These are phyloP conservation scores for Hanseniaspora gamundiae DNA, from an alignment of 1,139 yeast genomes.

Conservation along the genomic window DNA sequence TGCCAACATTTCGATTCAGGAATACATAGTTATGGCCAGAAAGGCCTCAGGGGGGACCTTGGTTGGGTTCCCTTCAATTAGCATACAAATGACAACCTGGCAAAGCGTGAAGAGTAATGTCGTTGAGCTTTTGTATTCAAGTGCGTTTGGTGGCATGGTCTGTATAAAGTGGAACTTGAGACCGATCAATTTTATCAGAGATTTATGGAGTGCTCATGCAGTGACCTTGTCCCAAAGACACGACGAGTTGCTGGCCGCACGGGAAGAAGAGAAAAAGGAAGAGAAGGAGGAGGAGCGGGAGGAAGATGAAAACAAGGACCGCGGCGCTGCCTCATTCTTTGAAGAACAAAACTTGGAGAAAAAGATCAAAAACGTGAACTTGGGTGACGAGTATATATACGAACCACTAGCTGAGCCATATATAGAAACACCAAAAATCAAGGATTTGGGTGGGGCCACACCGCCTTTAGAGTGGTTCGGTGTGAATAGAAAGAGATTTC, in stretches of 20 bases:
- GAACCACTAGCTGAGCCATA: conserved; percentile 60
- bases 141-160: conserved; percentile 78
- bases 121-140: conserved; percentile 54
- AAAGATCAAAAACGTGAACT: conserved; percentile 51
- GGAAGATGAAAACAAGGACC: conserved; percentile 11
- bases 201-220: conserved; percentile 78
- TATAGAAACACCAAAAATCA: conserved; percentile 79
- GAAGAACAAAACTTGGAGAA: conserved; percentile 37
- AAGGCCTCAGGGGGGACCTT: conserved; percentile 70
- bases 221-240: conserved; percentile 40
- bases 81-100: conserved; percentile 64
- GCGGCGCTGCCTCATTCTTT: conserved; percentile 16
- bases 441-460: conserved; percentile 90
- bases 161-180: conserved; percentile 92
- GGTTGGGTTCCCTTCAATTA: conserved; percentile 65
- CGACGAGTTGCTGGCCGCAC: conserved; percentile 22
- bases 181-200: conserved; percentile 78
- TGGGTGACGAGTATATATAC: conserved; percentile 47
- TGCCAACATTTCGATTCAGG: conserved; percentile 35
- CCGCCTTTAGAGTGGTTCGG: conserved; percentile 99
- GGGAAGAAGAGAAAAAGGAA: conserved; percentile 24
- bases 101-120: conserved; percentile 37
- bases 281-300: conserved; percentile 21
- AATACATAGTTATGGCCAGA: conserved; percentile 44
- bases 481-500: conserved; percentile 71